Evolutionary conservation across 805 yeast species (phyloP).

Genomic region (Cyberlindnera misumaiensis): DNA sequence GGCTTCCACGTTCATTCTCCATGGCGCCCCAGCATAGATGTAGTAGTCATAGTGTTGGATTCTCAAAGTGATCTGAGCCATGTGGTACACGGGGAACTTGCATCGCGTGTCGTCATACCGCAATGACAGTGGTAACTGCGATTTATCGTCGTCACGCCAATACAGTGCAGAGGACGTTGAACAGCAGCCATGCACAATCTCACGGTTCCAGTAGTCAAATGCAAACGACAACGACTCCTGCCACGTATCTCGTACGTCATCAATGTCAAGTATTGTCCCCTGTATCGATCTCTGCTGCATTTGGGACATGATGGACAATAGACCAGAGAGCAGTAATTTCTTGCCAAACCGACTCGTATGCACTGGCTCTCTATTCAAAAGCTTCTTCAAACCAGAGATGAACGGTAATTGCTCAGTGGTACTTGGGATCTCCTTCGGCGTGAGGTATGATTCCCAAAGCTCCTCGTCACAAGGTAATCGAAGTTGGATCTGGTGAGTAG

Average conservation of each 20-base stretch:
- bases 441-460: slow-evolving; percentile 42
- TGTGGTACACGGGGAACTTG: slow-evolving; percentile 61
- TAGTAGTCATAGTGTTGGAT: slow-evolving; percentile 74
- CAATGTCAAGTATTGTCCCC: slow-evolving; percentile 39
- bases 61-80: slow-evolving; percentile 66
- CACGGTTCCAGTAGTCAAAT: slow-evolving; percentile 61
- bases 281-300: slow-evolving; percentile 69
- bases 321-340: slow-evolving; percentile 59
- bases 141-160: slow-evolving; percentile 14
- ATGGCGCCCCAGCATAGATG: slow-evolving; percentile 76
- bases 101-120: slow-evolving; percentile 41
- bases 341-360: slow-evolving; percentile 54
- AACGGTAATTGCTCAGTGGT: slow-evolving; percentile 35
- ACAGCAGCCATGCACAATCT: slow-evolving; percentile 31
- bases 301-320: slow-evolving; percentile 60
- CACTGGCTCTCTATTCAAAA: slow-evolving; percentile 45
- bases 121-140: slow-evolving; percentile 17
- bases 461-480: slow-evolving; percentile 58
- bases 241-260: slow-evolving; percentile 47
- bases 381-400: slow-evolving; percentile 47
- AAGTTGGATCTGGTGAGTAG: slow-evolving; percentile 55
- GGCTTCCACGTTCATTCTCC: slow-evolving; percentile 65
- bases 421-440: slow-evolving; percentile 21
- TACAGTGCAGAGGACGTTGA: slow-evolving; percentile 18
- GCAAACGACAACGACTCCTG: slow-evolving; percentile 64